phyloP scores from a whole-genome alignment of 495 filamentous ascomycete genomes.

The Talaromyces proteolyticus region DNA sequence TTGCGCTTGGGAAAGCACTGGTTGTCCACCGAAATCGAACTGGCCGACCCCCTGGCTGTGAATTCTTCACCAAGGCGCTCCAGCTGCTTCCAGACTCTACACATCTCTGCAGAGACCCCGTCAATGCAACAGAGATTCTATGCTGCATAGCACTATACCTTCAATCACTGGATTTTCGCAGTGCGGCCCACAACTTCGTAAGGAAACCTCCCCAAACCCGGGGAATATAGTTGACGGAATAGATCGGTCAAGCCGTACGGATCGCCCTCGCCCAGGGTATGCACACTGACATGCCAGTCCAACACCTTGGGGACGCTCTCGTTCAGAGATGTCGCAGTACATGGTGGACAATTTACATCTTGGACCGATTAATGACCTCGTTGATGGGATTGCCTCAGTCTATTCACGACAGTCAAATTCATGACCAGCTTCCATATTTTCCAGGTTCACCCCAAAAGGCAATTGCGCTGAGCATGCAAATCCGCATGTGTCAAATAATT shows the following conservation, averaged over 20 bases:
- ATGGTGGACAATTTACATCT: slow-evolving; percentile 42
- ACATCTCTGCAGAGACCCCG: slow-evolving; percentile 26
- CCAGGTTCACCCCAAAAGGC: slow-evolving; percentile 24
- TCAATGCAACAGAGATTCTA: slow-evolving; percentile 32
- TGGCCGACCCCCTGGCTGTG: slow-evolving; percentile 25
- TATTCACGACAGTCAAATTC: slow-evolving; percentile 29
- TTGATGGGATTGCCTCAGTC: slow-evolving; percentile 37
- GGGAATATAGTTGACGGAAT: background rate
- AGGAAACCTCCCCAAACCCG: background rate
- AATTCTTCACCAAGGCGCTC: slow-evolving; percentile 34
- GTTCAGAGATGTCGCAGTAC: slow-evolving; percentile 34
- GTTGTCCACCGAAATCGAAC: slow-evolving; percentile 25
- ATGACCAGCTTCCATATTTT: slow-evolving; percentile 28
- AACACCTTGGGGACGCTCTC: slow-evolving; percentile 21
- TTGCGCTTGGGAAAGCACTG: slow-evolving; percentile 40
- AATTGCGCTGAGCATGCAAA: slow-evolving; percentile 31
- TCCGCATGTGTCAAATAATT: slow-evolving; percentile 34
- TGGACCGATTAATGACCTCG: slow-evolving; percentile 39
- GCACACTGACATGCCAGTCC: slow-evolving; percentile 36
- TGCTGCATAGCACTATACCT: slow-evolving; percentile 37
- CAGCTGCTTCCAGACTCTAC: slow-evolving; percentile 30
- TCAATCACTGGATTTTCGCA: slow-evolving; percentile 32
- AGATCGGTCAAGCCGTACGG: slow-evolving; percentile 40
- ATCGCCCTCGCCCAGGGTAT: slow-evolving; percentile 36
- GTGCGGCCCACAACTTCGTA: slow-evolving; percentile 33